Conservation (phyloP, 2,329 filamentous ascomycete genomes). For the Phyllosticta capitalensis region DNA sequence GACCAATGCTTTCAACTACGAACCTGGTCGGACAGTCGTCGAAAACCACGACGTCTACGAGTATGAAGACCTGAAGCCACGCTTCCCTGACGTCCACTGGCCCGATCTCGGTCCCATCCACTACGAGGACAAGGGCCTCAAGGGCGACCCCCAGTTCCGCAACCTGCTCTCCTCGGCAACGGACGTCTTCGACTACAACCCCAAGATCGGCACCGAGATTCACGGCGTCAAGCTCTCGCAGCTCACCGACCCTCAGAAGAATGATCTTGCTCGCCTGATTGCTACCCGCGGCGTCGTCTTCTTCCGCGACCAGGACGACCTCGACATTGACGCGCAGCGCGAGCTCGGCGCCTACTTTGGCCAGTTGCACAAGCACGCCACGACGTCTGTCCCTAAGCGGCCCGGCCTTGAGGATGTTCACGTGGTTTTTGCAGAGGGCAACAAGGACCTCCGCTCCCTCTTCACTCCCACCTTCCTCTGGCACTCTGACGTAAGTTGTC, state of each 20-base stretch:
- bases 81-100: slow-evolving; percentile 46
- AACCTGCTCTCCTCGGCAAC: slow-evolving; percentile 44
- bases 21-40: slow-evolving; percentile 39
- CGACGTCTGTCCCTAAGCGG: slow-evolving; percentile 41
- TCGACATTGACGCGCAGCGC: slow-evolving; percentile 45
- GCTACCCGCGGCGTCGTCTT: slow-evolving; percentile 49
- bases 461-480: slow-evolving; percentile 48
- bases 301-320: slow-evolving; percentile 46
- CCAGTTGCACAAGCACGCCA: slow-evolving; percentile 46
- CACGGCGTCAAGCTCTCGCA: slow-evolving; percentile 42
- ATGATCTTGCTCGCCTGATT: slow-evolving; percentile 45
- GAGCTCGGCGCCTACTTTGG: slow-evolving; percentile 45
- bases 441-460: slow-evolving; percentile 43
- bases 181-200: slow-evolving; percentile 47
- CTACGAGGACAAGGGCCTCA: slow-evolving; percentile 45
- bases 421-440: slow-evolving; percentile 45
- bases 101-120: slow-evolving; percentile 37
- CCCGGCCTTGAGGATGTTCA: slow-evolving; percentile 47
- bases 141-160: slow-evolving; percentile 45
- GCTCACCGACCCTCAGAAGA: slow-evolving; percentile 43
- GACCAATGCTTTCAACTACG: slow-evolving; percentile 28
- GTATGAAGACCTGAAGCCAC: slow-evolving; percentile 43
- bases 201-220: slow-evolving; percentile 47
- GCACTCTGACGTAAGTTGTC: slow-evolving; percentile 42
- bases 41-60: slow-evolving; percentile 39